Evolutionary conservation across 2,329 filamentous ascomycete species (phyloP).

Genomic region (Microsporum ferrugineum): DNA sequence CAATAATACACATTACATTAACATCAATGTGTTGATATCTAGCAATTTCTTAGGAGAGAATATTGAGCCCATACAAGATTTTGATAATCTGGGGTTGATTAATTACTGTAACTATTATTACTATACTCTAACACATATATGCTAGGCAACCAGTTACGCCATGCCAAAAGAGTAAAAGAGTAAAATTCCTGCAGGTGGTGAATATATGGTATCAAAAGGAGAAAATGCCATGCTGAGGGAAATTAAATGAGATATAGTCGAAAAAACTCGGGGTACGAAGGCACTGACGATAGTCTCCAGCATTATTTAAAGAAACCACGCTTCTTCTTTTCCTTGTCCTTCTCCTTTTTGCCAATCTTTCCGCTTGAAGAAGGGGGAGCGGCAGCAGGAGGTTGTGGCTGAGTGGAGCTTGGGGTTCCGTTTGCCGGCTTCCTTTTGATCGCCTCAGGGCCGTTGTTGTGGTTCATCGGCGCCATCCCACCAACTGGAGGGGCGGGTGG

Average conservation of each 20-base stretch:
- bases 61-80: neutral
- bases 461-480: constrained; percentile 28
- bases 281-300: neutral
- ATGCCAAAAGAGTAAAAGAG: neutral
- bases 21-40: neutral
- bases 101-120: neutral
- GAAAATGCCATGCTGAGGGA: neutral
- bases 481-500: constrained; percentile 22
- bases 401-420: neutral
- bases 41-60: neutral
- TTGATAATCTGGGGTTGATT: neutral
- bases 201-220: constrained; percentile 1
- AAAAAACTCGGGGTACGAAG: too few species aligned
- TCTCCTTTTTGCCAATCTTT: constrained; percentile 31
- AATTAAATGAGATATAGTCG: neutral
- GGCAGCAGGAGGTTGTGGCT: neutral
- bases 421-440: constrained; percentile 8
- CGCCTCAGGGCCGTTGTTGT: constrained; percentile 24
- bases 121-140: neutral
- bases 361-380: neutral
- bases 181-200: neutral
- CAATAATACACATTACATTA: neutral
- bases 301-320: constrained; percentile 25
- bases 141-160: neutral
- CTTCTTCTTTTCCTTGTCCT: constrained; percentile 47